Percentiles rank a stretch among this genome's conserved stretches.
These are phyloP conservation scores for Chrysanthemum seticuspe DNA, from an alignment of 129 eudicot genomes.

Conservation along the genomic window DNA sequence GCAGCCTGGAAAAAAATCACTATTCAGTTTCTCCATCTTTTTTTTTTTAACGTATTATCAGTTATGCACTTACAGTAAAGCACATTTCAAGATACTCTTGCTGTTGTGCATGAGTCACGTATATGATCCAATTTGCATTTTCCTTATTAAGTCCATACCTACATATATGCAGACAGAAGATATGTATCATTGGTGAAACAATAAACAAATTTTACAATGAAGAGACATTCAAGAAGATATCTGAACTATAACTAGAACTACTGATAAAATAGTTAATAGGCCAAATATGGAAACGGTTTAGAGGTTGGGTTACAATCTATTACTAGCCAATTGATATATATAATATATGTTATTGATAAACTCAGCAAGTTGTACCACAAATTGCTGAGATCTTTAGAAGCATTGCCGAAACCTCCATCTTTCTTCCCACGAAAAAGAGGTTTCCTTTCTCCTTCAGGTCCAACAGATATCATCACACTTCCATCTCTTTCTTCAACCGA, in stretches of 20 bases:
- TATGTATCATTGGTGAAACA: neutral
- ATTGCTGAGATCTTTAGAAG: too few relatives aligned
- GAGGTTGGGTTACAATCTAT: too few relatives aligned
- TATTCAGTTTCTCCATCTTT: neutral
- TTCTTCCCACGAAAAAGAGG: too few relatives aligned
- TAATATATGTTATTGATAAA: too few relatives aligned
- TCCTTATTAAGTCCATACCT: neutral
- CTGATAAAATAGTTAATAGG: too few relatives aligned
- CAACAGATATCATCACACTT: too few relatives aligned
- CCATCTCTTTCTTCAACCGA: too few relatives aligned
- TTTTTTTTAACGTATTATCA: neutral
- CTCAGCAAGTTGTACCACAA: too few relatives aligned
- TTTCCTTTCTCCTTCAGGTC: too few relatives aligned
- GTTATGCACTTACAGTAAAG: neutral
- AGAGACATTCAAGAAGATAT: neutral
- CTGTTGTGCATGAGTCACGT: neutral
- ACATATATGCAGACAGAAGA: neutral
- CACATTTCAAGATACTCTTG: neutral
- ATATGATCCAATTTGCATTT: neutral
- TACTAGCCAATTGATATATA: too few relatives aligned
- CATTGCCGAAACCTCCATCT: too few relatives aligned
- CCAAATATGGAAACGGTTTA: too few relatives aligned
- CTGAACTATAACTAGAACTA: neutral
- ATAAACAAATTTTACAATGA: neutral
- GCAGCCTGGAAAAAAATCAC: neutral